Percentiles rank a stretch among this genome's conserved stretches.
Conservation (phyloP, 2,329 filamentous ascomycete genomes). For the Penicillium hesseltinei region DNA sequence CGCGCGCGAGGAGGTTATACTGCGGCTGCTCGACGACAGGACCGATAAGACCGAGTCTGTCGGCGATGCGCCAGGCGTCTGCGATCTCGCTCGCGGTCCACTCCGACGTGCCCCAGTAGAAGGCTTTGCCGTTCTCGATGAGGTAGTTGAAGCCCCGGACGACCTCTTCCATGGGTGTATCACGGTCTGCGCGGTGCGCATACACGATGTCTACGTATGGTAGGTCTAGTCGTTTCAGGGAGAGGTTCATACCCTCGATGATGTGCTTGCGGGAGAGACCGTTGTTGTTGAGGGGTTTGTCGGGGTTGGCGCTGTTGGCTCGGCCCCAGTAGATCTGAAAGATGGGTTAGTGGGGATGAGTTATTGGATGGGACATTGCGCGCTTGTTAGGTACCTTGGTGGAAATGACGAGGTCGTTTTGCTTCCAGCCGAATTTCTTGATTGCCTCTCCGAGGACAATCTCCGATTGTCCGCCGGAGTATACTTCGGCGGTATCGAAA, state of each 20-base stretch:
- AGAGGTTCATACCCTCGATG: slow-evolving; percentile 62
- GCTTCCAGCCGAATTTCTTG: slow-evolving; percentile 57
- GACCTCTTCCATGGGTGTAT: slow-evolving; percentile 68
- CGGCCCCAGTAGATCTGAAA: slow-evolving; percentile 62
- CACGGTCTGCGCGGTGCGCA: slow-evolving; percentile 65
- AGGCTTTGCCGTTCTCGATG: slow-evolving; percentile 65
- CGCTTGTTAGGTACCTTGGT: slow-evolving; percentile 47
- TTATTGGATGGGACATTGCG: no score
- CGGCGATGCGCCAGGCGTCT: slow-evolving; percentile 61
- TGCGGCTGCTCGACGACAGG: slow-evolving; percentile 66
- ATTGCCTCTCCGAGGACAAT: slow-evolving; percentile 56
- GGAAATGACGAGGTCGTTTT: slow-evolving; percentile 57
- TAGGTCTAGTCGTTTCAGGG: slow-evolving; percentile 60
- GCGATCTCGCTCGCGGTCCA: slow-evolving; percentile 67
- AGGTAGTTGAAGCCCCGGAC: slow-evolving; percentile 70
- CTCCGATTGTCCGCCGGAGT: slow-evolving; percentile 54
- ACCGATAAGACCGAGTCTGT: slow-evolving; percentile 60
- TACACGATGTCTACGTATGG: slow-evolving; percentile 71
- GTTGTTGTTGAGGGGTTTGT: slow-evolving; percentile 63
- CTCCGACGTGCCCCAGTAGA: slow-evolving; percentile 70
- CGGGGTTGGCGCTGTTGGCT: slow-evolving; percentile 58
- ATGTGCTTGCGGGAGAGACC: slow-evolving; percentile 69
- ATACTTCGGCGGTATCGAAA: slow-evolving; percentile 56
- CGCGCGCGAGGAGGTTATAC: slow-evolving; percentile 63
- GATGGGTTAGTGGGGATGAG: background rate